Conservation (phyloP, 352 stramenopile species). For the Phytophthora pseudosyringae region DNA sequence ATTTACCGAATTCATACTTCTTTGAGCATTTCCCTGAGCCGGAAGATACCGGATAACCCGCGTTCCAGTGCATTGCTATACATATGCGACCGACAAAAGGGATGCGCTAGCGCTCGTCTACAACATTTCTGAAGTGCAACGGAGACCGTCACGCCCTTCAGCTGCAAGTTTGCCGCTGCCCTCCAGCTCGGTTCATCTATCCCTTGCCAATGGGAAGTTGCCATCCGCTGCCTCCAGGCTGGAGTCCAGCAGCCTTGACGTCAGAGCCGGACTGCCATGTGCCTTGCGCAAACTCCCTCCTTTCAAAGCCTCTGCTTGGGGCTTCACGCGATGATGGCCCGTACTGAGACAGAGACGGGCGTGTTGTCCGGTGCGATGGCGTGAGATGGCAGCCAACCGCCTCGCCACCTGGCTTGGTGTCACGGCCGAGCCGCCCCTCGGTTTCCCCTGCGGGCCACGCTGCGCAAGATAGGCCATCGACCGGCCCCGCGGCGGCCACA, state of each 20-base stretch:
- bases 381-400: slow-evolving; percentile 23
- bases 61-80: slow-evolving; percentile 20
- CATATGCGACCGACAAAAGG: not conserved
- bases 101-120: slow-evolving; percentile 17
- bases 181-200: not conserved
- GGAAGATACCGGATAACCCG: slow-evolving; percentile 5
- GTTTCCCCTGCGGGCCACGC: slow-evolving; percentile 10
- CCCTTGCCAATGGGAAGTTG: not conserved
- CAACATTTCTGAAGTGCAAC: slow-evolving; percentile 7
- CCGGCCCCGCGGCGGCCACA: not conserved
- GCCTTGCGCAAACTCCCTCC: not conserved
- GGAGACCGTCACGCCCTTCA: not conserved
- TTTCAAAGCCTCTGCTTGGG: slow-evolving; percentile 15
- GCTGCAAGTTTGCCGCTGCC: not conserved
- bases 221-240: not conserved
- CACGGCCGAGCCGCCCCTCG: slow-evolving; percentile 18
- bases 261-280: not conserved
- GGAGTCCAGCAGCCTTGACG: not conserved
- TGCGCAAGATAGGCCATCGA: slow-evolving; percentile 19
- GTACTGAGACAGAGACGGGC: slow-evolving; percentile 22
- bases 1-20: too few relatives aligned
- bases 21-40: too few relatives aligned
- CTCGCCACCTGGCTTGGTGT: slow-evolving; percentile 5
- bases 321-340: slow-evolving; percentile 14
- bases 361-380: slow-evolving; percentile 31